Percentiles rank a stretch among this genome's conserved stretches.
Conservation (phyloP, 2,329 filamentous ascomycete genomes). For the Talaromyces sp. region DNA sequence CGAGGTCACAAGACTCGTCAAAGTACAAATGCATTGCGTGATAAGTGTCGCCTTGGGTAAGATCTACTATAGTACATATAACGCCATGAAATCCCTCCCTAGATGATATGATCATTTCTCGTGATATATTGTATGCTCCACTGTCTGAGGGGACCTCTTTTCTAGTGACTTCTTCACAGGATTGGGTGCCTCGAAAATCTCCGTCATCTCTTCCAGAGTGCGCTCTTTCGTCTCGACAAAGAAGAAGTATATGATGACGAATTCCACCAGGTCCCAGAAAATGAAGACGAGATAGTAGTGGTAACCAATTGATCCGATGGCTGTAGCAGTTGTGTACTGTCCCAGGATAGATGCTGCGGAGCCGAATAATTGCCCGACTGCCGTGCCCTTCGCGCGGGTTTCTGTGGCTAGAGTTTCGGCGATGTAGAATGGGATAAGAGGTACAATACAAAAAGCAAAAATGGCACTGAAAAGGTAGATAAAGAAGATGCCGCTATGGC, state of each 20-base stretch:
- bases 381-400: conserved; percentile 15
- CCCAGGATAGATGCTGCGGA: conserved; percentile 16
- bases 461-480: conserved; percentile 43
- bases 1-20: neutral
- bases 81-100: neutral
- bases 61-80: neutral
- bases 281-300: conserved; percentile 17
- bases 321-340: conserved; percentile 14
- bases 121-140: conserved; percentile 7
- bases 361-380: conserved; percentile 13
- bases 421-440: conserved; percentile 17
- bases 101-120: neutral
- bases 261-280: conserved; percentile 18
- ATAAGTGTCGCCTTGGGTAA: neutral
- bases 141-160: conserved; percentile 9
- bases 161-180: conserved; percentile 15
- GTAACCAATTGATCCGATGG: conserved; percentile 15
- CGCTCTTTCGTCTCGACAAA: conserved; percentile 18
- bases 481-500: conserved; percentile 43
- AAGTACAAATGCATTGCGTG: neutral
- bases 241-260: conserved; percentile 17
- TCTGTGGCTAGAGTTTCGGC: conserved; percentile 14
- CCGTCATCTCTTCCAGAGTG: conserved; percentile 17
- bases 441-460: conserved; percentile 34
- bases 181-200: conserved; percentile 17